Evolutionary conservation across 345 rosid genomes (phyloP), one percentile per base, ranked within the genome.

Genomic region (Populus davidiana): DNA sequence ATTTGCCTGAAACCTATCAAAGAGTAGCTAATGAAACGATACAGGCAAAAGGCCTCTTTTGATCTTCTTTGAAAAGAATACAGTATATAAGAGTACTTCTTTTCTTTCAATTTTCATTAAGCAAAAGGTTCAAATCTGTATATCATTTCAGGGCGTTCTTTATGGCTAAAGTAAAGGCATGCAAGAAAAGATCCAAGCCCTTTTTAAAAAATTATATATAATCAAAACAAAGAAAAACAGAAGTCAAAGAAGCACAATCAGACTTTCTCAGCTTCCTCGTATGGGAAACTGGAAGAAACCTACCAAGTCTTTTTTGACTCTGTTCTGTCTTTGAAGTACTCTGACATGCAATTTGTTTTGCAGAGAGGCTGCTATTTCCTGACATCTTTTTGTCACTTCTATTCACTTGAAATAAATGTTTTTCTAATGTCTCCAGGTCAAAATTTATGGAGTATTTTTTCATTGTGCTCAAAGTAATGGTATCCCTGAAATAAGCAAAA

Each of bases 261-360:
- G 50, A 75, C 9, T n/a, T 75, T 23, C 59, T 27, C 11, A 68
- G 78, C 66, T 73, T 62, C 82, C 75, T 69, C 41, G 38, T 69
- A 69, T 61, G 44, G 29, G 78, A 71, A 73, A 43, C 50, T 21
- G 36, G 67, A 41, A 41, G 59, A 11, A 38, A 36, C 20, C 18
- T 12, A 50, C 41, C 76, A 36, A 43, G 33, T 4, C 27, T 20
- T 59, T n/a, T 18, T 47, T 77, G 70, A 61, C 67, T 54, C 73
- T 2, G 36, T 41, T 73, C 67, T 67, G 14, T 20, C 18, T 38
- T 50, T 70, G 36, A 62, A 70, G 70, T 62, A 12, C 47, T 12
- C 77, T 54, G 62, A 6, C 72, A 66, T 78, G 65, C 66, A 33
- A 65, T 41, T 65, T 65, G 2, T 72, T 33, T 7, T 31, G 66